A percentile compares a stretch with the other conserved stretches of the same genome.
phyloP scores from a whole-genome alignment of 805 yeast genomes.

The Wickerhamomyces bisporus region DNA sequence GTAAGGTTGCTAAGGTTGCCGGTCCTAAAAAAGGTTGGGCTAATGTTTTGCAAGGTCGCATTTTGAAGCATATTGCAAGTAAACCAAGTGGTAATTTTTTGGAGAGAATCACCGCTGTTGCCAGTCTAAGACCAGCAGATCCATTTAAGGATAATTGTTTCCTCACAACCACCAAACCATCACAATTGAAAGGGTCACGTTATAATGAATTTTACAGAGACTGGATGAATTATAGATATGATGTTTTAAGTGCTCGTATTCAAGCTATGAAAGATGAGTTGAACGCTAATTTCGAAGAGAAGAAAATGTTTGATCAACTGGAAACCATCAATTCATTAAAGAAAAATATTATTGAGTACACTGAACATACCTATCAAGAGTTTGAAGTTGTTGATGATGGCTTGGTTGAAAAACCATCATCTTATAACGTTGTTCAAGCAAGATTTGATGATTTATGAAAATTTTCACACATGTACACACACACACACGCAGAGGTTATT shows the following conservation, averaged over 20 bases:
- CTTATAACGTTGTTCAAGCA: slow-evolving; percentile 18
- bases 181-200: slow-evolving; percentile 29
- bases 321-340: slow-evolving; percentile 28
- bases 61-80: slow-evolving; percentile 42
- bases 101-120: slow-evolving; percentile 40
- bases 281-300: slow-evolving; percentile 18
- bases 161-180: slow-evolving; percentile 37
- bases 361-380: slow-evolving; percentile 29
- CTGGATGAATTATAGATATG: slow-evolving; percentile 34
- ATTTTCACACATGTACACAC: no score
- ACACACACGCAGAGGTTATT: no score
- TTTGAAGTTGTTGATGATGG: slow-evolving; percentile 31
- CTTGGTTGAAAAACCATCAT: slow-evolving; percentile 19
- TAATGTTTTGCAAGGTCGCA: slow-evolving; percentile 43
- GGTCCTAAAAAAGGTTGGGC: slow-evolving; percentile 48
- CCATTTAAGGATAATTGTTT: slow-evolving; percentile 35
- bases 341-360: slow-evolving; percentile 24
- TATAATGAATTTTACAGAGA: slow-evolving; percentile 36
- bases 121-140: slow-evolving; percentile 37
- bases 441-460: slow-evolving; percentile 7
- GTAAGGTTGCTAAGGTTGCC: slow-evolving; percentile 18
- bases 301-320: slow-evolving; percentile 32
- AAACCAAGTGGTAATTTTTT: slow-evolving; percentile 32
- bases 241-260: slow-evolving; percentile 29
- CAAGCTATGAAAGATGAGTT: slow-evolving; percentile 22